Percentiles rank a stretch among this genome's conserved stretches.
Evolutionary conservation across 257 asterid species (phyloP).

Genomic region (Lavandula angustifolia): DNA sequence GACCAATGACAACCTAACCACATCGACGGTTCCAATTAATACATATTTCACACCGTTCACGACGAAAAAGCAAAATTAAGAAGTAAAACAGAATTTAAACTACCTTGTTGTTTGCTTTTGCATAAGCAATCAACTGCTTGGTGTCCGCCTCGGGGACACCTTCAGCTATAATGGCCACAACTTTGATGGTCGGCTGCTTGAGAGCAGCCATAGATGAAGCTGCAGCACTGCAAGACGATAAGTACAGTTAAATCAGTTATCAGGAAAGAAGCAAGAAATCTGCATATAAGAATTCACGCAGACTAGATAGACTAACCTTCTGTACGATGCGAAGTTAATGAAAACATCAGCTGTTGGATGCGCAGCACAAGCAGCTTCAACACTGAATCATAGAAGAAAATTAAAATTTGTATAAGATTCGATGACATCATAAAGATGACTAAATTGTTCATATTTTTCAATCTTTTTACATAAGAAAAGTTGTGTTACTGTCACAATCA

Average conservation of each 20-base stretch:
- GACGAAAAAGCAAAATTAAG: no score
- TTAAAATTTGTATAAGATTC: no score
- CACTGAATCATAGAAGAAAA: conserved; percentile 39
- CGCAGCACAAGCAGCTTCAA: conserved; percentile 93
- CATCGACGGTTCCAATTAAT: no score
- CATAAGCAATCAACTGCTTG: conserved; percentile 91
- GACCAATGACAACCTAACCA: conserved; percentile 83
- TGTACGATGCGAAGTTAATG: conserved; percentile 93
- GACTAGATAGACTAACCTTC: conserved; percentile 65
- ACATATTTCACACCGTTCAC: no score
- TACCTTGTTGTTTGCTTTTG: conserved; percentile 94
- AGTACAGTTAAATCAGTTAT: conserved; percentile 20
- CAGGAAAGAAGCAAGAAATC: conserved; percentile 20
- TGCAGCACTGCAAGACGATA: conserved; percentile 75
- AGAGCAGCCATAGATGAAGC: conserved; percentile 94
- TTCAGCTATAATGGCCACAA: conserved; percentile 94
- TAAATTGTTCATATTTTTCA: no score
- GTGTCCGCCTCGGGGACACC: conserved; percentile 96
- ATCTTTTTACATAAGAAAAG: no score
- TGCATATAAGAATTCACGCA: not conserved
- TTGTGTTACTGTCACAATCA: no score
- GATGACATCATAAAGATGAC: no score
- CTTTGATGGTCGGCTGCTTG: conserved; percentile 93
- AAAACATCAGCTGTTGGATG: conserved; percentile 99
- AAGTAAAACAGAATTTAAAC: not conserved